Evolutionary conservation across 352 stramenopile genomes (phyloP).

Genomic region (Phytophthora pseudosyringae): DNA sequence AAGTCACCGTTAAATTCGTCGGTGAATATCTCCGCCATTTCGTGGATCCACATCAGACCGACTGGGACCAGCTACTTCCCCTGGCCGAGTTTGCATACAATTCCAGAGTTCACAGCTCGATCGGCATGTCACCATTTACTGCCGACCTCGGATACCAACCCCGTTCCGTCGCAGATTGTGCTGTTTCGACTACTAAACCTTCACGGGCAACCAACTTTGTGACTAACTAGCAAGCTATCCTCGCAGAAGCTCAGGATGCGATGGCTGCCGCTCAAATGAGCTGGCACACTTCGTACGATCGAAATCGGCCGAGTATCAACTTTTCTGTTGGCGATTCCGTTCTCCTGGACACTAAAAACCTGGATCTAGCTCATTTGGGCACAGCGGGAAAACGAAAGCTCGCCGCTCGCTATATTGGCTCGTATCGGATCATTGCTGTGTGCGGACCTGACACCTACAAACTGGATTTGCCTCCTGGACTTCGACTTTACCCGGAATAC

Average conservation of each 20-base stretch:
- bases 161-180: not conserved
- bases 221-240: not conserved
- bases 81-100: not conserved
- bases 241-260: not conserved
- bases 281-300: not conserved
- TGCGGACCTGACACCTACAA: not conserved
- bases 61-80: not conserved
- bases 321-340: not conserved
- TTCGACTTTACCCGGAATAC: not conserved
- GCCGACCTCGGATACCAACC: not conserved
- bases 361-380: not conserved
- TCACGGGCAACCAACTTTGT: not conserved
- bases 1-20: not conserved
- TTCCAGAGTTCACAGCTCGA: not conserved
- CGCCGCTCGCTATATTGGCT: not conserved
- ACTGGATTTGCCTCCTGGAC: not conserved
- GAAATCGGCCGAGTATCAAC: not conserved
- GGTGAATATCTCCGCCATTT: not conserved
- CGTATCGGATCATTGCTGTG: not conserved
- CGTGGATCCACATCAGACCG: not conserved
- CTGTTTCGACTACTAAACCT: not conserved
- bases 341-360: not conserved
- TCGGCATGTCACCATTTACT: not conserved
- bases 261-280: not conserved
- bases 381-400: not conserved